Evolutionary conservation across 164 flowering plant genomes (phyloP).

Genomic region (Cinnamomum micranthum): DNA sequence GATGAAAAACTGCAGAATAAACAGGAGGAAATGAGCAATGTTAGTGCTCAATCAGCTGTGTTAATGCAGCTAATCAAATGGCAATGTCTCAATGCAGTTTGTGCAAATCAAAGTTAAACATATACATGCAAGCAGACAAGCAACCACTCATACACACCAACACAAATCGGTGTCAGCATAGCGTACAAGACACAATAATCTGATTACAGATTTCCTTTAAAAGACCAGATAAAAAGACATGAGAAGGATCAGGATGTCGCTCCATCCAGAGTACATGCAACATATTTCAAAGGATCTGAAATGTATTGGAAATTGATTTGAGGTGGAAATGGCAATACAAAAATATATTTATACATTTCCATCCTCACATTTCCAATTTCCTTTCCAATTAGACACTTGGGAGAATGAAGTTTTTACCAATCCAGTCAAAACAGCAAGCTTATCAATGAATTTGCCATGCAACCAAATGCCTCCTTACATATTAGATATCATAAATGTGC

Average conservation of each 20-base stretch:
- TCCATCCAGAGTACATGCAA: neutral
- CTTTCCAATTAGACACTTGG: neutral
- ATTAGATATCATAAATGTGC: neutral
- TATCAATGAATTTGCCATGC: neutral
- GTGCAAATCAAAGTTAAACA: neutral
- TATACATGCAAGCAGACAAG: neutral
- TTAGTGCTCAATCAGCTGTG: neutral
- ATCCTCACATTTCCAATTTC: neutral
- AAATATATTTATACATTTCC: neutral
- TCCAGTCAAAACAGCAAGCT: neutral
- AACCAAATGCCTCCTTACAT: neutral
- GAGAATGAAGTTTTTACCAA: neutral
- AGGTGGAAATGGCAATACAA: neutral
- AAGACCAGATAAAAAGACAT: neutral
- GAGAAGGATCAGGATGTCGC: neutral
- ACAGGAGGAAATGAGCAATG: neutral
- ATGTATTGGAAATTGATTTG: neutral
- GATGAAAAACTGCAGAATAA: constrained; percentile 53
- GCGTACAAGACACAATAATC: neutral
- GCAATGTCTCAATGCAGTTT: neutral
- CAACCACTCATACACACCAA: neutral
- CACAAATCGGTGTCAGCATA: neutral
- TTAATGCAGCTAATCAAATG: neutral
- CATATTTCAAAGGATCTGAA: neutral
- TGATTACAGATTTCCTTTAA: neutral